Evolutionary conservation across 495 filamentous ascomycete genomes (phyloP).

Genomic region (Tuber brumale): DNA sequence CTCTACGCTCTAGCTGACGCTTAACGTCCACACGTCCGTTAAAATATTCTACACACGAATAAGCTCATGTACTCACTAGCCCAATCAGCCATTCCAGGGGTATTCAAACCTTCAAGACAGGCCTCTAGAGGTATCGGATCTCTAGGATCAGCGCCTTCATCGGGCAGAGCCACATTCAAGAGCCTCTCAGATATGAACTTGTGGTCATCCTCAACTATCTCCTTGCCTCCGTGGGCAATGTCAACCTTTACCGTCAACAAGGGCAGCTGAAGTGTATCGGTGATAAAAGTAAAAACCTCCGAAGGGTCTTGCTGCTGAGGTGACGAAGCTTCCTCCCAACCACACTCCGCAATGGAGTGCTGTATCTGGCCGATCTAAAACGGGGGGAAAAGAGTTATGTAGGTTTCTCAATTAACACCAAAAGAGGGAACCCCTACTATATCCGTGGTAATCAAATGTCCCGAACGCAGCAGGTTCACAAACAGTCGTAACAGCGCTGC

Average conservation of each 20-base stretch:
- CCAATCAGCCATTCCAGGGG: background rate
- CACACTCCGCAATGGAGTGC: conserved; percentile 73
- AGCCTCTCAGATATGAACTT: conserved; percentile 87
- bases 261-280: conserved; percentile 77
- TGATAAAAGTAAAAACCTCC: conserved; percentile 92
- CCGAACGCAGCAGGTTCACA: conserved; percentile 84
- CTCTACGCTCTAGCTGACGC: conserved; percentile 62
- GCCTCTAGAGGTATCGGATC: conserved; percentile 71
- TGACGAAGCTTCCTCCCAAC: conserved; percentile 75
- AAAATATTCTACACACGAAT: conserved; percentile 59
- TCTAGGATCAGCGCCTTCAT: conserved; percentile 52
- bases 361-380: conserved; percentile 73
- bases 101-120: conserved; percentile 59
- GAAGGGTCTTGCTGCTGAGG: conserved; percentile 85
- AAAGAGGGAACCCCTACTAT: conserved; percentile 53
- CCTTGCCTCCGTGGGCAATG: conserved; percentile 81
- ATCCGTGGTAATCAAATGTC: conserved; percentile 76
- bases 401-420: background rate
- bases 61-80: conserved; percentile 7
- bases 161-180: conserved; percentile 81
- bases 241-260: conserved; percentile 90
- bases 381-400: conserved; percentile 41
- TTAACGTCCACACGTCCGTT: conserved; percentile 90
- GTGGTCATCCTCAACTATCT: conserved; percentile 78
- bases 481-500: conserved; percentile 72